Percentiles rank a stretch among this genome's conserved stretches.
Evolutionary conservation across 805 yeast species (phyloP).

Genomic region (Suhomyces kilbournensis): DNA sequence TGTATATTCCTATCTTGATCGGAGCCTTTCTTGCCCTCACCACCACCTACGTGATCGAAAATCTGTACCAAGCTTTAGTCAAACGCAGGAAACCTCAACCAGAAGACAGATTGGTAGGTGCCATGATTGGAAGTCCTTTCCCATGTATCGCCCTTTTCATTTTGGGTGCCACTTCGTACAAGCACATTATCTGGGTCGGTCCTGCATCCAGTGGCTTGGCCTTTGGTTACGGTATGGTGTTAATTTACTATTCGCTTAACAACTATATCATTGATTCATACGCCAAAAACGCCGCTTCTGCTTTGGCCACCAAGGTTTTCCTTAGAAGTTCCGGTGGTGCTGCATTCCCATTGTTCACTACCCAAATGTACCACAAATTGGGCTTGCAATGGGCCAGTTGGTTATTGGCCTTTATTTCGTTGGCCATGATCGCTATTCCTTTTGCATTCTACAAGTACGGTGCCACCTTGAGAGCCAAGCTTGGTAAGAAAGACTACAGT

Average conservation of each 20-base stretch:
- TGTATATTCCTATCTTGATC: slow-evolving; percentile 86
- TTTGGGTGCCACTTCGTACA: slow-evolving; percentile 73
- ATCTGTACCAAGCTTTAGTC: slow-evolving; percentile 50
- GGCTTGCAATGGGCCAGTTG: slow-evolving; percentile 82
- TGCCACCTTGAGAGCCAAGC: slow-evolving; percentile 53
- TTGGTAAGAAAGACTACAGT: slow-evolving; percentile 65
- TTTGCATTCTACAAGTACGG: slow-evolving; percentile 71
- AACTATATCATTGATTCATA: slow-evolving; percentile 90
- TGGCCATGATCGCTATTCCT: slow-evolving; percentile 74
- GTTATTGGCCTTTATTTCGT: slow-evolving; percentile 71
- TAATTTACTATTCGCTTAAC: slow-evolving; percentile 57
- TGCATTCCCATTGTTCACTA: slow-evolving; percentile 78
- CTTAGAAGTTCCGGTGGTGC: slow-evolving; percentile 83
- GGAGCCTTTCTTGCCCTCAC: slow-evolving; percentile 75
- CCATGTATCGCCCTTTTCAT: slow-evolving; percentile 79
- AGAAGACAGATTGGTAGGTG: slow-evolving; percentile 77
- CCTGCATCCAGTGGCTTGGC: slow-evolving; percentile 60
- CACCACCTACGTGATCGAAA: slow-evolving; percentile 76
- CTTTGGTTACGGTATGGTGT: slow-evolving; percentile 61
- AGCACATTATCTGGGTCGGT: slow-evolving; percentile 65
- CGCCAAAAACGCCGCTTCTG: slow-evolving; percentile 76
- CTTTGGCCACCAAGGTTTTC: slow-evolving; percentile 78
- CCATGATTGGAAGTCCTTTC: slow-evolving; percentile 79
- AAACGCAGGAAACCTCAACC: slow-evolving; percentile 63
- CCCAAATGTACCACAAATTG: slow-evolving; percentile 71